These are phyloP conservation scores for Geosiphon pyriformis DNA, from an alignment of 192 early-diverging fungal genomes.

Conservation along the genomic window DNA sequence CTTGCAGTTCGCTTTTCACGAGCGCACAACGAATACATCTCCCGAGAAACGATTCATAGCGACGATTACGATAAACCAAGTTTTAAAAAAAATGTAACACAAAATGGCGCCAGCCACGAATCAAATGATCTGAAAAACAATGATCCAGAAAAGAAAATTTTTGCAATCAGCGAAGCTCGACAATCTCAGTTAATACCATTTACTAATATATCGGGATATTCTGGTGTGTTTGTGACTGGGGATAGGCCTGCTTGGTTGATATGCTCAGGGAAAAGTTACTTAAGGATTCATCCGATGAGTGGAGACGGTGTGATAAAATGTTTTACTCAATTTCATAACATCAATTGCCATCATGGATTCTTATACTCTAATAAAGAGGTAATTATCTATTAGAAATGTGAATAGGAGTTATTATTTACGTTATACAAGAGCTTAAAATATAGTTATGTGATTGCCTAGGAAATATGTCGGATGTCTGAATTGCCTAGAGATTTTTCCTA, in stretches of 20 bases:
- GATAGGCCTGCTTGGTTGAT: constrained; percentile 70
- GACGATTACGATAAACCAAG: constrained; percentile 26
- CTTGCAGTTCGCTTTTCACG: constrained; percentile 65
- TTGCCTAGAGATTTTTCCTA: constrained; percentile 65
- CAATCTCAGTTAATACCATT: constrained; percentile 39
- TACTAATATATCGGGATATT: constrained; percentile 51
- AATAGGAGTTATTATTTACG: too few species aligned
- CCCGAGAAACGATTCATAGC: constrained; percentile 42
- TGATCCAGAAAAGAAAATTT: constrained; percentile 29
- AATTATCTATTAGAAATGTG: constrained; percentile 16
- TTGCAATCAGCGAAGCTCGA: constrained; percentile 19
- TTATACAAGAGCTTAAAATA: too few species aligned
- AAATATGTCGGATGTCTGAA: constrained; percentile 55
- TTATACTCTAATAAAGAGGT: constrained; percentile 66
- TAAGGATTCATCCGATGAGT: constrained; percentile 69
- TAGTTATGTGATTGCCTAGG: constrained; percentile 37
- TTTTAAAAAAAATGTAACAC: too few species aligned
- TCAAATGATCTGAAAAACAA: constrained; percentile 26
- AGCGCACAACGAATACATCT: constrained; percentile 57
- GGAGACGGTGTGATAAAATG: constrained; percentile 57
- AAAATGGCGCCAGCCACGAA: constrained; percentile 3
- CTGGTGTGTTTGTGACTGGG: constrained; percentile 72
- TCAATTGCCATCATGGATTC: constrained; percentile 74
- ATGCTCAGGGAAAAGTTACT: constrained; percentile 49
- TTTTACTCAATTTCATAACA: constrained; percentile 75